Percentiles rank a stretch among this genome's conserved stretches.
phyloP scores from a whole-genome alignment of 768 basidiomycete genomes.

The Boletus rufocinnamomeus region DNA sequence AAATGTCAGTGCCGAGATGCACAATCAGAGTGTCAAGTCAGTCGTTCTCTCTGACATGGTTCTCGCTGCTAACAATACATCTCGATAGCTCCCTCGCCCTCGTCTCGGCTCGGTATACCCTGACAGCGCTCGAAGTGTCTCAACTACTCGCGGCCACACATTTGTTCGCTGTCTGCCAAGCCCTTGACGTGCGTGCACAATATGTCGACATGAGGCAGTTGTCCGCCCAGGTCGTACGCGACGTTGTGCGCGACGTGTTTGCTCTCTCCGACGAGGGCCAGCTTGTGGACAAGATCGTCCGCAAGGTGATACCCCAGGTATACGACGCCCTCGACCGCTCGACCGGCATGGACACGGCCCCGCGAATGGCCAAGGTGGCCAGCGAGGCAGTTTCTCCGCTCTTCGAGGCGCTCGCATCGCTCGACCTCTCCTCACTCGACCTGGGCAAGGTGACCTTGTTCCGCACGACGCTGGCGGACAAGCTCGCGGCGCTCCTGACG shows the following conservation, averaged over 20 bases:
- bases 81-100: slow-evolving; percentile 73
- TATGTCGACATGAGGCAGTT: slow-evolving; percentile 60
- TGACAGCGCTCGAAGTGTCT: slow-evolving; percentile 76
- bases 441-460: slow-evolving; percentile 28
- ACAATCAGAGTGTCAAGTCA: slow-evolving; percentile 89
- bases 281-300: slow-evolving; percentile 16
- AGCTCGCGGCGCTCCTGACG: slow-evolving; percentile 23
- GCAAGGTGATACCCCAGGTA: slow-evolving; percentile 43
- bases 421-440: slow-evolving; percentile 19
- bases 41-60: slow-evolving; percentile 27
- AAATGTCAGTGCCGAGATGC: slow-evolving; percentile 88
- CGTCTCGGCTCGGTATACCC: slow-evolving; percentile 78
- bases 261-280: slow-evolving; percentile 11
- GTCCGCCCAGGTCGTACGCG: slow-evolving; percentile 24
- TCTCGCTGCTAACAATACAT: neutral
- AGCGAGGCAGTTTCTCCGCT: slow-evolving; percentile 60
- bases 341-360: slow-evolving; percentile 67
- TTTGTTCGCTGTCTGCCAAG: slow-evolving; percentile 76
- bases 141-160: slow-evolving; percentile 74
- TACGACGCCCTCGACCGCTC: slow-evolving; percentile 60
- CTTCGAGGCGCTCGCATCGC: slow-evolving; percentile 45
- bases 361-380: slow-evolving; percentile 73
- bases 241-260: slow-evolving; percentile 19
- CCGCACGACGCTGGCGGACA: slow-evolving; percentile 19
- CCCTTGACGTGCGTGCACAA: slow-evolving; percentile 80